Base-by-base conservation (phyloP, 2,329 filamentous ascomycete genomes). In the Geoglossum cookeanum region DNA sequence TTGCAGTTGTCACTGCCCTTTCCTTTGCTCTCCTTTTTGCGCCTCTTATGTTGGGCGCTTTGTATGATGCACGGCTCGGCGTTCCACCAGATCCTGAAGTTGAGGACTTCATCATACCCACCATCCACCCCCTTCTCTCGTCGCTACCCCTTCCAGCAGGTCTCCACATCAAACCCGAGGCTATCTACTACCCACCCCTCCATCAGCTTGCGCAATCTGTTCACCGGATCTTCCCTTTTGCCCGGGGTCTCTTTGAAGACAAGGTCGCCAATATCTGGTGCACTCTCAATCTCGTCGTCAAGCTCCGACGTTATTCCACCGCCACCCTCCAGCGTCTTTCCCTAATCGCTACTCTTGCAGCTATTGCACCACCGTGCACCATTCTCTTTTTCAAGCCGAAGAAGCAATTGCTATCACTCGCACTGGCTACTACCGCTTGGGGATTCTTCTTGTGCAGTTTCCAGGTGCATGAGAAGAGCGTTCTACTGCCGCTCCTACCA, bases 191-290 rank as follows among this genome's bases (percentile, higher is more conserved):
- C 65, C 83, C 87, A 0, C 68, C 87, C 11, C 65, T 90, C 3
- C 80, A 92, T 65, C 89, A 95, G 68, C 65, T 94, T 39, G 75
- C 83, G 0, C 94, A 98, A 69, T 79, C 89, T 63, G 71, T 96
- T 9, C 87, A 96, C 68, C 84, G 92, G n/a, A 79, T 97, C 58
- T 97, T 98, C 65, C 92, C 94, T 0, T 96, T 98, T 66, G 82
- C 90, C 1, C 82, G 92, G n/a, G 92, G 92, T 3, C 73, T 98
- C 5, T 98, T 97, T 65, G 94, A 98, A 71, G 92, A 97, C 73
- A 98, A 98, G 70, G 94, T 98, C 22, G 92, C 92, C 65, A 98
- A 98, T 67, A 85, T 96, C 65, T 98, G 92, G 92, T 98, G 92
- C 67, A 84, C 89, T 3, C 76, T 91, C 58, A 94, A 97, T 67